Conservation (phyloP, 208 protist genomes). For the Trichomonas tenax region DNA sequence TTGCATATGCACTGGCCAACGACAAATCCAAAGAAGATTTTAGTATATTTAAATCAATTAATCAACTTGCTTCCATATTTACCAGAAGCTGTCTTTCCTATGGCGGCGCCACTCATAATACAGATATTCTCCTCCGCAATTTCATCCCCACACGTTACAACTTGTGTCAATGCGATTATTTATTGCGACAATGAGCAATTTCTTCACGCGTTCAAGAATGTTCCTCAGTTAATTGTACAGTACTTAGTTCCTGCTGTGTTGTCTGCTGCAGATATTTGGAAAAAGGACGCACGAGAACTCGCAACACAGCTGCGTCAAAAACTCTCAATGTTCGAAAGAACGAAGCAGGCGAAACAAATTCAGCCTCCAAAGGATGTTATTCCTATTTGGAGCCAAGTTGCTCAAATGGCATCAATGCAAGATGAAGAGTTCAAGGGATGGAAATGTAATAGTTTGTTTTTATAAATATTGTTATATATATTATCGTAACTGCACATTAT, state of each 20-base stretch:
- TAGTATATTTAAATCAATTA: background rate
- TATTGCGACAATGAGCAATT: background rate
- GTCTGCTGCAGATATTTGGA: background rate
- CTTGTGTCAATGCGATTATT: background rate
- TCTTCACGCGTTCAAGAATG: background rate
- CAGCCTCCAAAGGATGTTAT: background rate
- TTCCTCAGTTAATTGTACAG: background rate
- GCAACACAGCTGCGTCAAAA: background rate
- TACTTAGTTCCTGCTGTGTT: background rate
- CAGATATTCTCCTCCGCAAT: background rate
- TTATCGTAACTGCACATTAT: no score
- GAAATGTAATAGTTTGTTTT: no score
- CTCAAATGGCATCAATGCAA: background rate
- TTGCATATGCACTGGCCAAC: background rate
- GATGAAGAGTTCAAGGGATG: background rate
- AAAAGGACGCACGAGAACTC: background rate
- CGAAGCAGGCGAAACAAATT: background rate
- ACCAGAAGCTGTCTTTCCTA: background rate
- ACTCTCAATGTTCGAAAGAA: background rate
- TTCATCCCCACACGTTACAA: background rate
- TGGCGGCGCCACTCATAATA: background rate
- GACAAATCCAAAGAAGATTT: background rate
- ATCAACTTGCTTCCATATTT: background rate
- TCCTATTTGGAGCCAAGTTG: background rate
- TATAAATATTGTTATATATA: no score